Base-by-base conservation (phyloP, 75 land plant species). In the Sequoiadendron giganteum region DNA sequence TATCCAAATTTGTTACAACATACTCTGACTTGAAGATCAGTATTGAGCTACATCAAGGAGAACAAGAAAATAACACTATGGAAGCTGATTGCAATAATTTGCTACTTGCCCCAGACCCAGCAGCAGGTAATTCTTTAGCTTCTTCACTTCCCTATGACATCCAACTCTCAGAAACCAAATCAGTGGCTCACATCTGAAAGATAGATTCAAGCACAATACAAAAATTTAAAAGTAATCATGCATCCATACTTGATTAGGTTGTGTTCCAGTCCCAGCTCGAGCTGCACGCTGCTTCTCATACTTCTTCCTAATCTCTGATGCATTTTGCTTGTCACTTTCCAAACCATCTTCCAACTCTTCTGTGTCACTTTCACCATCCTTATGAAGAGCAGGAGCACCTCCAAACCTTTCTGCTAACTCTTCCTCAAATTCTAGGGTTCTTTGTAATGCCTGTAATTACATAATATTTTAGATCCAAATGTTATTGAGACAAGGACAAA, bases 381-480 rank as follows among this genome's bases (percentile, higher is more conserved):
- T 93, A 19, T 81, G 87, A 81, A 79, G 90, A 79, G 91, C 77
- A 36, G n/a, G 86, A 14, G 93, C 95, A 83, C 94, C 97, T 65
- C 99, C 95, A 92, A 98, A 98, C 65, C 95, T 95, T 85, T 93
- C 96, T 13, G 99, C 99, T 86, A 97, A 90, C 89, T 98, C 99
- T 86, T 98, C 96, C 91, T 98, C 99, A 92, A 98, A 97, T 89
- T 98, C 99, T 68, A 95, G 88, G 49, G 99, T 98, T 86, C 99
- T 89, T 87, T 98, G 98, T 47, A 47, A 47, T 47, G 48, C 48
- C 6, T 6, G 18, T 32, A 86, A 79, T 78, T 32, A 28, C 86
- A 58, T 36, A 11, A 82, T 34, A 39, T 82, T 82, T 28, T 15
- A 36, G 38, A 47, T 47, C 32, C 52, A 82, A 47, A 45, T 42